These are phyloP conservation scores for Eutrema heterophyllum DNA, from an alignment of 345 rosid species.

Conservation along the genomic window DNA sequence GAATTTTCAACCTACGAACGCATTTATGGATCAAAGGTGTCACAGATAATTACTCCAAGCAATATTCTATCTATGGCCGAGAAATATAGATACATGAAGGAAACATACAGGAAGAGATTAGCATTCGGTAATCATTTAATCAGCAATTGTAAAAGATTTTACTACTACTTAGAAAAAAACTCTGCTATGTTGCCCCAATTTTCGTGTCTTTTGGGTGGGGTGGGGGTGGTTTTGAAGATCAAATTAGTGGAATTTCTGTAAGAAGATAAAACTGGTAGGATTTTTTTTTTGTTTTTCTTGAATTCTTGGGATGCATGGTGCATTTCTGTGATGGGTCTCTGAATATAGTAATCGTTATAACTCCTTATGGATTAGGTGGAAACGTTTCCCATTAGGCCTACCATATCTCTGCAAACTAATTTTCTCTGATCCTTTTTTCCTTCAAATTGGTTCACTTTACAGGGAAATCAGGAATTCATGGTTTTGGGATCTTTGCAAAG, in stretches of 20 bases:
- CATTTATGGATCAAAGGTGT: constrained; percentile 51
- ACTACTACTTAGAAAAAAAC: not conserved
- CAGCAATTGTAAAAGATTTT: not conserved
- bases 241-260: not conserved
- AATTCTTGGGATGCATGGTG: not conserved
- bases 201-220: not conserved
- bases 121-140: constrained; percentile 70
- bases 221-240: not conserved
- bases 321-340: not conserved
- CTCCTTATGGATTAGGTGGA: not conserved
- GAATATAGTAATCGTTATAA: not conserved
- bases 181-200: not conserved
- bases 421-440: not conserved
- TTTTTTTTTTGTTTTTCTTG: not conserved
- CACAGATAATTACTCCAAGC: constrained; percentile 50
- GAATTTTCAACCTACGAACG: constrained; percentile 45
- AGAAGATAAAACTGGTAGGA: not conserved
- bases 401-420: not conserved
- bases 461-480: constrained; percentile 99
- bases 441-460: not conserved
- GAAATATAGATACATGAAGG: constrained; percentile 77
- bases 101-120: constrained; percentile 85
- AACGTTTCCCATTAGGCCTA: not conserved
- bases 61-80: constrained; percentile 77
- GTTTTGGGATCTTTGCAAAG: constrained; percentile 95